Conservation (phyloP, 2,329 filamentous ascomycete species). For the Calonectria ilicicola region DNA sequence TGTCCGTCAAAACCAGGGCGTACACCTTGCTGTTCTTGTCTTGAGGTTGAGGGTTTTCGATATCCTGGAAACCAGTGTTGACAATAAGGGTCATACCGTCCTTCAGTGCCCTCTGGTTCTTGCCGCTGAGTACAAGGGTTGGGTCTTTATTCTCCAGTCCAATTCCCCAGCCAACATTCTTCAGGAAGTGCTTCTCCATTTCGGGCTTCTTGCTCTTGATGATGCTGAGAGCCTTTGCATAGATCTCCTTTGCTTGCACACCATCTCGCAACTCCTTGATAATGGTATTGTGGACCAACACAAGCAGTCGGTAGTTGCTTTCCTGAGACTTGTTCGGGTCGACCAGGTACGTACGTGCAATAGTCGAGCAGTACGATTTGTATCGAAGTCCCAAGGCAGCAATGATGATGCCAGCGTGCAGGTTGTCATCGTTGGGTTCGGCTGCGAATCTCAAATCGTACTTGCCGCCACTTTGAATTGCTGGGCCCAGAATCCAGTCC, state of each 20-base stretch:
- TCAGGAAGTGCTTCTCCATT: conserved; percentile 93
- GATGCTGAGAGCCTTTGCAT: conserved; percentile 83
- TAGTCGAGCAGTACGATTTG: conserved; percentile 93
- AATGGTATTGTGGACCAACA: conserved; percentile 87
- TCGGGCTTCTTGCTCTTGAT: conserved; percentile 94
- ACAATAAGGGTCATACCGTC: conserved; percentile 98
- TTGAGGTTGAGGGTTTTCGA: conserved; percentile 87
- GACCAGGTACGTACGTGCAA: conserved; percentile 94
- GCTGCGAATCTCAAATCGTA: conserved; percentile 89
- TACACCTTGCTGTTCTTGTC: conserved; percentile 92
- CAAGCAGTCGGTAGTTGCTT: conserved; percentile 89
- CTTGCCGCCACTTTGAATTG: conserved; percentile 94
- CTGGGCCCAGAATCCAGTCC: conserved; percentile 92
- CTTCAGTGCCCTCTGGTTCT: conserved; percentile 85
- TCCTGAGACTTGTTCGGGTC: conserved; percentile 98
- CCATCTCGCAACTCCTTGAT: conserved; percentile 93
- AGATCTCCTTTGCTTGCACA: conserved; percentile 87
- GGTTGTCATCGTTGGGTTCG: conserved; percentile 82
- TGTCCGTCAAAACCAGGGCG: conserved; percentile 91
- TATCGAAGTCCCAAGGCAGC: conserved; percentile 93
- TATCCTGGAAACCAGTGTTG: conserved; percentile 88
- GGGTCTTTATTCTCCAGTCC: conserved; percentile 91
- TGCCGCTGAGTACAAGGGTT: conserved; percentile 86
- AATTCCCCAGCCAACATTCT: conserved; percentile 91
- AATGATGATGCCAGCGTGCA: conserved; percentile 94